These are phyloP conservation scores for Colletotrichum spinosum DNA, from an alignment of 2,329 filamentous ascomycete species.

Conservation along the genomic window DNA sequence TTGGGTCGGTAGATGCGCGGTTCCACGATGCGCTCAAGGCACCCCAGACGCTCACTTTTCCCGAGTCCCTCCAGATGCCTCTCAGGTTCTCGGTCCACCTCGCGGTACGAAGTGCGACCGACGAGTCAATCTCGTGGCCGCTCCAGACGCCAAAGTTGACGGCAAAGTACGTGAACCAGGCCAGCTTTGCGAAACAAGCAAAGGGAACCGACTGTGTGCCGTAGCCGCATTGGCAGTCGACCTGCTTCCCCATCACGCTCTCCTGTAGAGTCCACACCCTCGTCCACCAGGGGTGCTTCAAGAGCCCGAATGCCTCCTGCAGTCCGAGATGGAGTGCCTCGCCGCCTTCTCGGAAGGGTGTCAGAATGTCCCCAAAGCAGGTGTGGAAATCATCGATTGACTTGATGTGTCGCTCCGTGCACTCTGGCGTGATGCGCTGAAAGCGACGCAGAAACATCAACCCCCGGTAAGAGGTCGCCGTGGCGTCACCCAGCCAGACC, in stretches of 20 bases:
- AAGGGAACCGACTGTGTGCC: neutral
- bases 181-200: neutral
- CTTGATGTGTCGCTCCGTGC: neutral
- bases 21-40: conserved; percentile 1
- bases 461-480: neutral
- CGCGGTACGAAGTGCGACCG: neutral
- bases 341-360: neutral
- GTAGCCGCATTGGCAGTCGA: neutral
- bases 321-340: neutral
- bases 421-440: neutral
- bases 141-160: neutral
- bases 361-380: neutral
- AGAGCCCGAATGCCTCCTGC: neutral
- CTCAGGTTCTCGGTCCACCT: neutral
- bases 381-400: neutral
- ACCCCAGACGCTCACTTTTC: neutral
- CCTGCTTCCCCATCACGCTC: neutral
- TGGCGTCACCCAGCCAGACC: conserved; percentile 40
- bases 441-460: neutral
- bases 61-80: neutral
- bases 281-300: neutral
- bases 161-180: neutral
- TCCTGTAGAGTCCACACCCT: conserved; percentile 41
- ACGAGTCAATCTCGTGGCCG: neutral
- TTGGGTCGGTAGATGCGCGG: neutral